Evolutionary conservation across 2,329 filamentous ascomycete species (phyloP), one percentile per base, ranked within the genome.

Genomic region (Microcyclospora pomicola): DNA sequence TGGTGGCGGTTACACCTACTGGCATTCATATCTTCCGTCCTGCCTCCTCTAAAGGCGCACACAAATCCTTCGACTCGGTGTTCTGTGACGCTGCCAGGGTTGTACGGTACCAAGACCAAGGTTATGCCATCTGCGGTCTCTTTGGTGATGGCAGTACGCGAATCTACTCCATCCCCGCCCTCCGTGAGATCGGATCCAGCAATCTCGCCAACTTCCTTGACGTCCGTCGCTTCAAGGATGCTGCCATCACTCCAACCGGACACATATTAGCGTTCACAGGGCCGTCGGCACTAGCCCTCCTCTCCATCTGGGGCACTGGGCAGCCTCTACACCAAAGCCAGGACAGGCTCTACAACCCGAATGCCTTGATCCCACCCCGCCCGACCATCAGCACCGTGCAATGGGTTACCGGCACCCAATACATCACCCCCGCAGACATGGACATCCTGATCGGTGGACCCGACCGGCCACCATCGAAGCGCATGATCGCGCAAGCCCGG

Each of bases 361-460:
- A 82, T 41, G 72, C 83, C 1, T 55, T 72, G 12, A 71, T 82
- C 15, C 88, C 87, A 2, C 71, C 84, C 10, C 76, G 91, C 2
- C 91, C 91, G 1, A 94, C 86, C 0, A 98, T 98, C 42, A 92
- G 83, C 14, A 94, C 92, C 52, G 62, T 98, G 29, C 86, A 96
- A 61, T 98, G 91, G 91, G 85, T 98, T 37, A 82, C 86, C 0
- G 91, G 91, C 3, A 96, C 88, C 1, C 88, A 95, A 59, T 82
- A 92, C 50, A 73, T 98, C 33, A 85, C 84, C 1, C 80, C 84
- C 0, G 70, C 78, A 2, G 91, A 98, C 52, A 76, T 98, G 53
- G 91, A 96, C 53, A 63, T 94, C 2, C 67, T 98, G 2, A 91
- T 98, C 42, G 85, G 88, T 36, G 88, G 88, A 0, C 79, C 86